Percentiles rank a stretch among this genome's conserved stretches.
Evolutionary conservation across 169 alveolate genomes (phyloP).

Genomic region (Perkinsus marinus): DNA sequence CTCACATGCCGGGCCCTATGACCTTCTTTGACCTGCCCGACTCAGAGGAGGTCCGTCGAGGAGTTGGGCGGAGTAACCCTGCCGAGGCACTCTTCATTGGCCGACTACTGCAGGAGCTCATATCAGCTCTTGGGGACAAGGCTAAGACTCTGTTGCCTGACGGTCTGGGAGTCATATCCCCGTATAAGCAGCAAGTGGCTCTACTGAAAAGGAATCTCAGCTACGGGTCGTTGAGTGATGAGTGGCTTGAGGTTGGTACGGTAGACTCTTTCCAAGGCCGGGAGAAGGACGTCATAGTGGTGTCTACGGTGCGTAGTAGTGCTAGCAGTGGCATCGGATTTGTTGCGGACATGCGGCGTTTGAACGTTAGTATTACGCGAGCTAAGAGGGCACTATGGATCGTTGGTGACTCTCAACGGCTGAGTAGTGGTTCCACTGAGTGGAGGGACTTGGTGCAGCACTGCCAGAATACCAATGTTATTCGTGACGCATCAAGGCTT

Average conservation of each 20-base stretch:
- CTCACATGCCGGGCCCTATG: neutral
- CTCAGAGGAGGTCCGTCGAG: neutral
- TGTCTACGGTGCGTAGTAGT: conserved; percentile 76
- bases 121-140: neutral
- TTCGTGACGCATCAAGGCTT: neutral
- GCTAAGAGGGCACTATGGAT: conserved; percentile 74
- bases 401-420: conserved; percentile 44
- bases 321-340: conserved; percentile 50
- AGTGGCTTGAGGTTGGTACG: neutral
- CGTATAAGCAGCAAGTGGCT: neutral
- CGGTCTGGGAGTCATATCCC: neutral
- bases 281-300: conserved; percentile 77
- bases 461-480: neutral
- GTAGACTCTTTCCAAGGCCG: conserved; percentile 4
- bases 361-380: conserved; percentile 87
- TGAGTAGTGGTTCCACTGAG: neutral
- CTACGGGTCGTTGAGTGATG: neutral
- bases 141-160: neutral
- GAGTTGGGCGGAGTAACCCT: neutral
- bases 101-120: neutral
- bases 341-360: conserved; percentile 76
- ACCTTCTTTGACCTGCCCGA: neutral
- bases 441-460: neutral
- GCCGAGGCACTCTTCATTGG: neutral
- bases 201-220: neutral